A percentile compares a stretch with the other conserved stretches of the same genome.
These are phyloP conservation scores for Diaporthe aspalathi DNA, from an alignment of 2,329 filamentous ascomycete species.

Conservation along the genomic window DNA sequence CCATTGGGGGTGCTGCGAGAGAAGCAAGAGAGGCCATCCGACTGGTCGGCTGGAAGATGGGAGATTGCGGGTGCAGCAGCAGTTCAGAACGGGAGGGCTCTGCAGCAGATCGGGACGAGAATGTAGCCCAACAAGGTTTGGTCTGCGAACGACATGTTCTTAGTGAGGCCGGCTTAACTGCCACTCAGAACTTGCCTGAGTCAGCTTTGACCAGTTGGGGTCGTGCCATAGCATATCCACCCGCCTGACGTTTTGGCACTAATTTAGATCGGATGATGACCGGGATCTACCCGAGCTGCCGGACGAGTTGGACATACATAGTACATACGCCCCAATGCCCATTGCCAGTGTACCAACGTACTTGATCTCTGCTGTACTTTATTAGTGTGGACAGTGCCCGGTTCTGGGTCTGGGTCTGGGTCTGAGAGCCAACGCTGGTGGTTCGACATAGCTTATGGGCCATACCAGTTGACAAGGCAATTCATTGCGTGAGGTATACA, in stretches of 20 bases:
- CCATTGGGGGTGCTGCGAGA: constrained; percentile 24
- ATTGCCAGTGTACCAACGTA: not conserved
- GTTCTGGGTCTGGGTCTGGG: not conserved
- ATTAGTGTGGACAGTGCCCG: not conserved
- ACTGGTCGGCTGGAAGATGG: constrained; percentile 25
- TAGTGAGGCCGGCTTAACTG: no score
- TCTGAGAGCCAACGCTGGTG: not conserved
- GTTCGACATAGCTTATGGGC: no score
- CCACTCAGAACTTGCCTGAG: not conserved
- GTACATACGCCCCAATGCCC: no score
- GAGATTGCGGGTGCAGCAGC: constrained; percentile 32
- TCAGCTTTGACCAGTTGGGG: constrained; percentile 26
- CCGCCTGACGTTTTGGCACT: constrained; percentile 27
- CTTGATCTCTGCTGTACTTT: no score
- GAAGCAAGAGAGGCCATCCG: constrained; percentile 21
- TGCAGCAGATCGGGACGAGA: constrained; percentile 17
- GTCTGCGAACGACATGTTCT: constrained; percentile 5
- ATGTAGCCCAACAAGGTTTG: constrained; percentile 23
- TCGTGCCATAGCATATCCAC: no score
- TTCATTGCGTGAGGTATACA: no score
- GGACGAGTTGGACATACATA: constrained; percentile 7
- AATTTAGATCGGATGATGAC: constrained; percentile 26
- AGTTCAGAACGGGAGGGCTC: constrained; percentile 4
- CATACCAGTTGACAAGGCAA: no score
- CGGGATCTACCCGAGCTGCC: constrained; percentile 31